A percentile compares a stretch with the other conserved stretches of the same genome.
Conservation (phyloP, 225 moss, liverwort and hornwort genomes). For the Physcomitrellopsis africana region DNA sequence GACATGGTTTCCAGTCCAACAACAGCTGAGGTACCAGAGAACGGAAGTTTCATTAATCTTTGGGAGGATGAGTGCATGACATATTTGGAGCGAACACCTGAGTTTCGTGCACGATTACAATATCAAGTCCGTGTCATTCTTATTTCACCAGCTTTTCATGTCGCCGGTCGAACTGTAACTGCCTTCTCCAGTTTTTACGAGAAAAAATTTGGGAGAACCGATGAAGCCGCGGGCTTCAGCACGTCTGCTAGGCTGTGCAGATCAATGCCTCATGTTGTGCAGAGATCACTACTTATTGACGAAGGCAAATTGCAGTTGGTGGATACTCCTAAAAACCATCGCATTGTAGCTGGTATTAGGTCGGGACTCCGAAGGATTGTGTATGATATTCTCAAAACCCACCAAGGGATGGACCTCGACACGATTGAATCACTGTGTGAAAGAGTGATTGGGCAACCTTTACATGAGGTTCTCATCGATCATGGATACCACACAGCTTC, state of each 20-base stretch:
- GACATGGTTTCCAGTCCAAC: neutral
- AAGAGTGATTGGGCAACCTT: conserved; percentile 42
- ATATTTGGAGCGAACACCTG: conserved; percentile 62
- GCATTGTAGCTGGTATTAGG: conserved; percentile 75
- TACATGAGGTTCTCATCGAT: conserved; percentile 55
- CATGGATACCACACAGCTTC: conserved; percentile 61
- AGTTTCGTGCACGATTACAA: conserved; percentile 67
- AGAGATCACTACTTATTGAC: conserved; percentile 54
- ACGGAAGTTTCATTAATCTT: conserved; percentile 25
- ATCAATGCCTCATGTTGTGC: conserved; percentile 80
- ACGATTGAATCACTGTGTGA: conserved; percentile 54
- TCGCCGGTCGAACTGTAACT: conserved; percentile 37
- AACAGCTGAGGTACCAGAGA: neutral
- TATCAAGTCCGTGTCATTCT: conserved; percentile 72
- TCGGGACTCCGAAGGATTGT: conserved; percentile 76
- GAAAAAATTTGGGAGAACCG: conserved; percentile 55
- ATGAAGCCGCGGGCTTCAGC: conserved; percentile 61
- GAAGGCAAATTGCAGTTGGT: conserved; percentile 65
- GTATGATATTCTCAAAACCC: conserved; percentile 46
- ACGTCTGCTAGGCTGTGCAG: conserved; percentile 64
- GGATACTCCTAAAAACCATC: conserved; percentile 71
- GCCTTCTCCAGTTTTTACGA: conserved; percentile 61
- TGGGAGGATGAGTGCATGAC: conserved; percentile 71
- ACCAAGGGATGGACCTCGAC: conserved; percentile 34
- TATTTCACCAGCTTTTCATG: conserved; percentile 67